Percentiles rank a stretch among this genome's conserved stretches.
These are phyloP conservation scores for Erythrobasidium hasegawianum DNA, from an alignment of 1,284 basidiomycete genomes.

Conservation along the genomic window DNA sequence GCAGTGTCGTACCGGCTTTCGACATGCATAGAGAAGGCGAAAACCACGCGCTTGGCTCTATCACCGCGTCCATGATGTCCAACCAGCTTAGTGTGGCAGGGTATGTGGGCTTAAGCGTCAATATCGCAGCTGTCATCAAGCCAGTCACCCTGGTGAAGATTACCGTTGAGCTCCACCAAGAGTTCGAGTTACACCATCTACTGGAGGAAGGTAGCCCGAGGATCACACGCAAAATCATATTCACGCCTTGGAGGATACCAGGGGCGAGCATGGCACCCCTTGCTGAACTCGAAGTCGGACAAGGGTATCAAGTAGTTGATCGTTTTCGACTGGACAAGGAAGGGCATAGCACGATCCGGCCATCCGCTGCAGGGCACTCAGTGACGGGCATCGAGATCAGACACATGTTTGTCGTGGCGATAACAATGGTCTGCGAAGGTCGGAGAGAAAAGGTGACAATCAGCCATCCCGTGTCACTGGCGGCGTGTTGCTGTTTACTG, in stretches of 20 bases:
- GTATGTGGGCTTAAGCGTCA: slow-evolving; percentile 1
- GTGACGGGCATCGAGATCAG: too few relatives aligned
- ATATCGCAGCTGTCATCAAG: not conserved
- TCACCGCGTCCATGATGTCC: not conserved
- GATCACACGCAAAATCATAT: not conserved
- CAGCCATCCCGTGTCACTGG: too few relatives aligned
- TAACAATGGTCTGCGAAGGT: too few relatives aligned
- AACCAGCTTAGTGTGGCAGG: slow-evolving; percentile 4
- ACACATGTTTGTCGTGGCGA: too few relatives aligned
- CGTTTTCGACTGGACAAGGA: not conserved
- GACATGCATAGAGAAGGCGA: not conserved
- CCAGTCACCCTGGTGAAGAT: slow-evolving; percentile 1
- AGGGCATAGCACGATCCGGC: too few relatives aligned
- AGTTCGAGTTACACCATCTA: slow-evolving; percentile 9
- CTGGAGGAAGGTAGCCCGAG: not conserved
- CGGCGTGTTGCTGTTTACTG: too few relatives aligned
- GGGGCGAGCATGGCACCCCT: not conserved
- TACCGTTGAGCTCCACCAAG: slow-evolving; percentile 1
- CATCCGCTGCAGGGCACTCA: too few relatives aligned
- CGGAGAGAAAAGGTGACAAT: too few relatives aligned
- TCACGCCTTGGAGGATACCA: not conserved
- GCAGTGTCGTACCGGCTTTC: slow-evolving; percentile 15
- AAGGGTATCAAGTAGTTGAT: not conserved
- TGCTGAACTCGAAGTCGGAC: not conserved
- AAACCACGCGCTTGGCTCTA: slow-evolving; percentile 1